Evolutionary conservation across 768 basidiomycete species (phyloP).

Genomic region (Tephrocybe sp.): DNA sequence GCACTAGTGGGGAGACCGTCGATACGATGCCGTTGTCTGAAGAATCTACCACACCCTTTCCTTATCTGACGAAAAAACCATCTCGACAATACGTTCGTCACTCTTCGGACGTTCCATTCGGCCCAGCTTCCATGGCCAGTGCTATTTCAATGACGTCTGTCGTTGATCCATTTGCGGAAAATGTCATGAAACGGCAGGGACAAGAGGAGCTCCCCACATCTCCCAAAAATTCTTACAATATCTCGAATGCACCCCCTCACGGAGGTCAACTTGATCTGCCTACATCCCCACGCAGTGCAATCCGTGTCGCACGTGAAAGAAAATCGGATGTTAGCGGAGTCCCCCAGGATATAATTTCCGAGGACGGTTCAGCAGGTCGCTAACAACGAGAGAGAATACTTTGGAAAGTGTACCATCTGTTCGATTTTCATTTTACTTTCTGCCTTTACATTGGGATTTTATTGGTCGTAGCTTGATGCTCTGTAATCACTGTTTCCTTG

Average conservation of each 20-base stretch:
- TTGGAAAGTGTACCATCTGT: no score
- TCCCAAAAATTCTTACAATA: slow-evolving; percentile 4
- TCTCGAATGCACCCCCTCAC: slow-evolving; percentile 8
- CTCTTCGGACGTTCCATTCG: slow-evolving; percentile 32
- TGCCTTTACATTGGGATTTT: no score
- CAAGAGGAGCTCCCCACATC: slow-evolving; percentile 17
- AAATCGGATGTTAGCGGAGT: not conserved
- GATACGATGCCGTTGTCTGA: slow-evolving; percentile 18
- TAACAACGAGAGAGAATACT: no score
- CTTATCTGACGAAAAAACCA: slow-evolving; percentile 5
- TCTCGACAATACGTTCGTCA: slow-evolving; percentile 25
- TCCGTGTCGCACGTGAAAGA: slow-evolving; percentile 1
- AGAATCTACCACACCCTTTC: slow-evolving; percentile 11
- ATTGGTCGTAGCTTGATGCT: no score
- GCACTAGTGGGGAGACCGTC: slow-evolving; percentile 25
- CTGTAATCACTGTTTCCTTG: no score
- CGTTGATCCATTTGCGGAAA: slow-evolving; percentile 20
- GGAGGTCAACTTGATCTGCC: slow-evolving; percentile 19
- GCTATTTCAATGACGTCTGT: slow-evolving; percentile 27
- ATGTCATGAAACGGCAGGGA: not conserved
- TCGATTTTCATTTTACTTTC: no score
- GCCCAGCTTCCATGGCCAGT: slow-evolving; percentile 23
- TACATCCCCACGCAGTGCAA: slow-evolving; percentile 19
- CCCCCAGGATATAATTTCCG: slow-evolving; percentile 2
- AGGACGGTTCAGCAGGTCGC: no score